Evolutionary conservation across 116 monocot genomes (phyloP).

Genomic region (Posidonia oceanica): DNA sequence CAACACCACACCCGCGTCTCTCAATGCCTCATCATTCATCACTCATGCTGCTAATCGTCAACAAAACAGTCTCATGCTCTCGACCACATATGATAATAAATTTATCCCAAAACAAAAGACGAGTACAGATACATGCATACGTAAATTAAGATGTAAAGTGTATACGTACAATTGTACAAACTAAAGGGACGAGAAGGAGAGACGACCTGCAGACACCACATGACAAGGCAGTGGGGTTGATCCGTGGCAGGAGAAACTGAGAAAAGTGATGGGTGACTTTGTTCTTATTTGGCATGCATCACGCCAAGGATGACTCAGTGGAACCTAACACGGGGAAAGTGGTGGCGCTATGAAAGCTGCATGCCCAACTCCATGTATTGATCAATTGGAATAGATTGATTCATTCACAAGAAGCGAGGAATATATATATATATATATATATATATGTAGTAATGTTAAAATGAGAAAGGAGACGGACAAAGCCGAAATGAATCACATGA

Average conservation of each 20-base stretch:
- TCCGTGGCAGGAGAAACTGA: background rate
- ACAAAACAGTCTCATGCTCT: too few species aligned
- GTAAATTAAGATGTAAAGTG: background rate
- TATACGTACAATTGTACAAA: background rate
- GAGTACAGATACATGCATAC: background rate
- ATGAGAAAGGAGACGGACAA: background rate
- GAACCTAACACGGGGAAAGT: background rate
- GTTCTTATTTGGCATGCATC: background rate
- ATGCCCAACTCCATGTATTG: background rate
- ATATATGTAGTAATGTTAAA: background rate
- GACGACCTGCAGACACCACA: background rate
- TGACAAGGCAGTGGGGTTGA: background rate
- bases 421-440: background rate
- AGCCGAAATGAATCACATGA: background rate
- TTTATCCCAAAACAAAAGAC: background rate
- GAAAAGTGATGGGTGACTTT: background rate
- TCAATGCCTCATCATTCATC: background rate
- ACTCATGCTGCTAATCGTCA: background rate
- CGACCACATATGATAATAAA: too few species aligned
- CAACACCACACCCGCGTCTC: background rate
- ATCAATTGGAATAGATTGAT: background rate
- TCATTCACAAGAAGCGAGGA: background rate
- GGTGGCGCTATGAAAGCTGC: background rate
- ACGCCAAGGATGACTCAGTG: background rate
- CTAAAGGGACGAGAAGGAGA: background rate